Evolutionary conservation across 2,329 filamentous ascomycete genomes (phyloP).

Genomic region (Pestalotiopsis sp.): DNA sequence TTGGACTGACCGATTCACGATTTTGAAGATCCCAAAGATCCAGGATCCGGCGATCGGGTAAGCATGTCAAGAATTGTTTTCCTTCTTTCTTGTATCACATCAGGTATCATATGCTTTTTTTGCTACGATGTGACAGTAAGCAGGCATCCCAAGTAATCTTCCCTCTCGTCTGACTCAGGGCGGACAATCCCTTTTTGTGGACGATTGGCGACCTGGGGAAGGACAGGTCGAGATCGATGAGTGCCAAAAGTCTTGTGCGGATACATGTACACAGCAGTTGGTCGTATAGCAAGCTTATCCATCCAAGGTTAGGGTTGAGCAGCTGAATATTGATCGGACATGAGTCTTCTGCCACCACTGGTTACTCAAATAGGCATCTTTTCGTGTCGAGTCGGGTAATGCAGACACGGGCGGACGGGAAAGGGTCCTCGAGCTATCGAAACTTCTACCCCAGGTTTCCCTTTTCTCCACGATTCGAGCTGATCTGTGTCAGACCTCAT

Average conservation of each 20-base stretch:
- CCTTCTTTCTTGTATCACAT: neutral
- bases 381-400: neutral
- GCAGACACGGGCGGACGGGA: neutral
- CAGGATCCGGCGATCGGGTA: neutral
- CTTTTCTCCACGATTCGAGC: neutral
- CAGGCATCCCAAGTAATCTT: neutral
- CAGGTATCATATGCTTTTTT: neutral
- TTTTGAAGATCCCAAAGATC: neutral
- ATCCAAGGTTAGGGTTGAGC: neutral
- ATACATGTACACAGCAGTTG: neutral
- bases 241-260: neutral
- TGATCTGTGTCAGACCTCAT: neutral
- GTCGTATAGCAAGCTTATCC: neutral
- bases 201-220: neutral
- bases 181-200: neutral
- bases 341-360: neutral
- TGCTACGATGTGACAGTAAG: neutral
- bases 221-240: neutral
- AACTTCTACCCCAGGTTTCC: conserved; percentile 1
- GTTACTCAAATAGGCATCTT: neutral
- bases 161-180: neutral
- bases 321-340: neutral
- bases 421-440: neutral
- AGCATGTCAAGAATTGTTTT: neutral
- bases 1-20: neutral